Percentiles rank a stretch among this genome's conserved stretches.
phyloP scores from a whole-genome alignment of 129 eudicot species.

The Escallonia rubra region DNA sequence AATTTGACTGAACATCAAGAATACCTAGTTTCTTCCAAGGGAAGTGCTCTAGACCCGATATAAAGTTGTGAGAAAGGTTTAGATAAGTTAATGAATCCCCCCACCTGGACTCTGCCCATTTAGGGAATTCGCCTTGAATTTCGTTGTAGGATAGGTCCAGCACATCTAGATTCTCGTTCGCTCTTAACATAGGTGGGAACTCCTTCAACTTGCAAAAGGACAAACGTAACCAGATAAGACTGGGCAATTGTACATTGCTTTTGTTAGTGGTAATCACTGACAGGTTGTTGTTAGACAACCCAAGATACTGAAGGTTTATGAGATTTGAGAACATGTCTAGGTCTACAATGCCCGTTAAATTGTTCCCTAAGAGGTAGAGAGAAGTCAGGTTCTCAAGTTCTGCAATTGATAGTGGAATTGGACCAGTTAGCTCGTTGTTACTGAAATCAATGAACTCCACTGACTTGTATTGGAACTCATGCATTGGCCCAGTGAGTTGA shows the following conservation, averaged over 20 bases:
- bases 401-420: conserved; percentile 13
- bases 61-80: too few species aligned
- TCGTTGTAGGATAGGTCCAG: conserved; percentile 1
- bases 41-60: too few species aligned
- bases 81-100: background rate
- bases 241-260: background rate
- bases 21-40: too few species aligned
- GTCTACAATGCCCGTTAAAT: conserved; percentile 3
- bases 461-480: background rate
- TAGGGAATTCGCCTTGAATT: conserved; percentile 11
- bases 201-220: conserved; percentile 3
- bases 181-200: conserved; percentile 7
- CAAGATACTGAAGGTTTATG: conserved; percentile 1
- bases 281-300: background rate
- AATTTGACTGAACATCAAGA: too few species aligned
- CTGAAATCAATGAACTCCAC: conserved; percentile 1
- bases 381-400: background rate
- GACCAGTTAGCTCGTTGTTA: conserved; percentile 14
- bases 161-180: background rate
- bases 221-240: background rate
- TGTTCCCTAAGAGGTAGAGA: conserved; percentile 4
- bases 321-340: conserved; percentile 8
- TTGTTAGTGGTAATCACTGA: background rate
- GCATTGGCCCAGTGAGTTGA: conserved; percentile 8
- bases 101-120: background rate